Evolutionary conservation across 2,329 filamentous ascomycete genomes (phyloP), one percentile per base, ranked within the genome.

Genomic region (Capronia coronata): DNA sequence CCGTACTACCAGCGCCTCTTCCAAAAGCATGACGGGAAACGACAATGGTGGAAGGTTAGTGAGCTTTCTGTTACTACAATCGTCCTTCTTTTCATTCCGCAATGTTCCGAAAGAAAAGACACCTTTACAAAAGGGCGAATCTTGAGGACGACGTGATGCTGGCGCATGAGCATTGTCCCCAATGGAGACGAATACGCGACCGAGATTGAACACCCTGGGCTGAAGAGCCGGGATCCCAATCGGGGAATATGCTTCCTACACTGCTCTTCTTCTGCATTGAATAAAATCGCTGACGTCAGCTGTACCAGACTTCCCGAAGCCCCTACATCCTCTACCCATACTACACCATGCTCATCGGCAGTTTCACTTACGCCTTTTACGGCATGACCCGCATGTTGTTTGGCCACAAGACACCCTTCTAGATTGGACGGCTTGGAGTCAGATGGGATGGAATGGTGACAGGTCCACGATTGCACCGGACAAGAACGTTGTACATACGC

Each of bases 31-130:
- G 82, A 84, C 65, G 80, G 81, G 62, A 69, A 81, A 64, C 74
- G 82, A 67, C 75, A 79, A 66, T 85, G 82, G 81, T 71, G 76
- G 66, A 83, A 84, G 79, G 82, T 84, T 64, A 68, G 78, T 75
- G 19, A 34, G 30, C 34, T 43, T 43, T 52, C 16, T 41, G 23
- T 37, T 19, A 27, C 25, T n/a, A n/a, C 29, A 38, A 35, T 11
- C 35, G 21, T 14, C 23, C 19, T 32, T 21, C 44, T 7, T 18
- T 25, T n/a, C n/a, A n/a, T n/a, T n/a, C n/a, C 16, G 10, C 14
- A 29, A 13, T n/a, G n/a, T 16, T 27, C 25, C 25, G 25, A 27
- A 27, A 27, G 25, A 27, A 10, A 10, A 38, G 14, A 30, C 22
- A 23, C 19, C 1, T 16, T 34, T n/a, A n/a, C n/a, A n/a, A n/a